Percentiles rank a stretch among this genome's conserved stretches.
Evolutionary conservation across 169 alveolate species (phyloP).

Genomic region (Plasmodium reichenowi): DNA sequence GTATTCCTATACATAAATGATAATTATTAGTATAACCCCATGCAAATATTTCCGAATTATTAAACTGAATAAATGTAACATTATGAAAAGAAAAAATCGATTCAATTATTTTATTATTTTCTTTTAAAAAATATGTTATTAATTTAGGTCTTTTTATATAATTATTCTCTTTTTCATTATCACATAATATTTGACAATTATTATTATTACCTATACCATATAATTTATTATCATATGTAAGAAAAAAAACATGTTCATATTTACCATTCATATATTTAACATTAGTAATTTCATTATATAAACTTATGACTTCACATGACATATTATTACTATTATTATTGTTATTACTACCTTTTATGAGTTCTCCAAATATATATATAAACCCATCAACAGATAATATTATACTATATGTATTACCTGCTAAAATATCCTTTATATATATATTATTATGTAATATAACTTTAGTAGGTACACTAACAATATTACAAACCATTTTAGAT

Average conservation of each 20-base stretch:
- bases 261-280: slow-evolving; percentile 67
- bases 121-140: slow-evolving; percentile 70
- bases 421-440: slow-evolving; percentile 79
- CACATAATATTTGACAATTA: slow-evolving; percentile 58
- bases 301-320: slow-evolving; percentile 22
- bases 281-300: slow-evolving; percentile 70
- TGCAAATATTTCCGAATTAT: slow-evolving; percentile 79
- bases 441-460: slow-evolving; percentile 55
- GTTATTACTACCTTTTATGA: slow-evolving; percentile 19
- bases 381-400: slow-evolving; percentile 80
- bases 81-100: slow-evolving; percentile 8
- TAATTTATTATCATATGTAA: slow-evolving; percentile 41
- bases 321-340: background rate
- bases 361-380: slow-evolving; percentile 84
- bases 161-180: slow-evolving; percentile 21
- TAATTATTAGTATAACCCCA: slow-evolving; percentile 83
- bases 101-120: slow-evolving; percentile 25
- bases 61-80: slow-evolving; percentile 11
- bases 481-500: background rate
- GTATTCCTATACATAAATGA: slow-evolving; percentile 81
- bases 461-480: slow-evolving; percentile 50
- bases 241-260: slow-evolving; percentile 20
- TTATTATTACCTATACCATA: slow-evolving; percentile 75
- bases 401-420: slow-evolving; percentile 82
- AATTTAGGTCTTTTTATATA: slow-evolving; percentile 60